Evolutionary conservation across 1,139 yeast genomes (phyloP), one percentile per base, ranked within the genome.

Genomic region (Groenewaldozyma sp.): DNA sequence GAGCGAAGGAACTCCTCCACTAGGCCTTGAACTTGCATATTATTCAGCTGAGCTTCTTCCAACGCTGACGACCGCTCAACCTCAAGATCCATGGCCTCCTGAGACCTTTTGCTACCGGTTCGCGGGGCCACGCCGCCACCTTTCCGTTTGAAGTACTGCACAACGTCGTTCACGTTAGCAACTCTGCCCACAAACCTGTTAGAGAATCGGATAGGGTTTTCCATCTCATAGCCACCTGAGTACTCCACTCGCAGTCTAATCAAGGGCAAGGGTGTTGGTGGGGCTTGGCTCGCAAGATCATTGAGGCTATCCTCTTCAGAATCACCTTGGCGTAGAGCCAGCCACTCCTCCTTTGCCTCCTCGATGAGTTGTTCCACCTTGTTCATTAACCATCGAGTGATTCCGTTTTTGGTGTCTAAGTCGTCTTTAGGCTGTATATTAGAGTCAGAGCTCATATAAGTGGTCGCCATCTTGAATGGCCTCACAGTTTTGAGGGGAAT

Each of bases 201-300:
- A 3, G 96, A 86, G 50, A 91, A 84, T 45, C 96, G 63, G 41
- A 94, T 70, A 0, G 95, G 84, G 53, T 91, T 88, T 52, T 88
- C 98, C 28, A 91, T 84, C 50, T 87, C 95, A 53, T 74, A 88
- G 3, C 88, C 94, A 0, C 94, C 95, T 27, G 87, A 70, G 52
- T 87, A 88, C 48, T 91, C 96, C 0, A 91, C 96, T 32, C 87
- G 67, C 19, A 93, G 59, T 36, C 98, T 65, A 4, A 91, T 68
- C 40, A 91, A 63, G 0, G 99, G 99, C 24, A 87, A 61, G 0
- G 94, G 93, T 21, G 64, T 46, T 1, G 50, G 49, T 3, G 47
- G 48, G 1, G 48, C 57, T 1, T 48, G 53, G 1, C 49, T 50
- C 7, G 46, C 48, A 4, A 45, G 46, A 6, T 48, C 56, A 17